Evolutionary conservation across 805 yeast species (phyloP).

Genomic region (Candida verbasci): DNA sequence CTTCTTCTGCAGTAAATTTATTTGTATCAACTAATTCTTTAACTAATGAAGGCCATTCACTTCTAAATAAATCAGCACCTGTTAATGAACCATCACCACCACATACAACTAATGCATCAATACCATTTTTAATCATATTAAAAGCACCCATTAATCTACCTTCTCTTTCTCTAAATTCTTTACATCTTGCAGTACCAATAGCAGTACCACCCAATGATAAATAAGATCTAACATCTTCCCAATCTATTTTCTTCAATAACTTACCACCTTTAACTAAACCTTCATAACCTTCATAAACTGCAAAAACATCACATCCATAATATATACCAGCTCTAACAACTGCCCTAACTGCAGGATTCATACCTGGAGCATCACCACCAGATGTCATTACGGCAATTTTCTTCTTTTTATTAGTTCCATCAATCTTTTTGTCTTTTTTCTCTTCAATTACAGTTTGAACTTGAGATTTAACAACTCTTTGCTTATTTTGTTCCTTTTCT

Average conservation of each 20-base stretch:
- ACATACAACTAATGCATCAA: slow-evolving; percentile 74
- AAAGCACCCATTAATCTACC: slow-evolving; percentile 64
- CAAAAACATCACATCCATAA: slow-evolving; percentile 62
- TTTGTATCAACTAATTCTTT: slow-evolving; percentile 48
- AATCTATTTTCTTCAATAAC: slow-evolving; percentile 55
- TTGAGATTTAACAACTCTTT: slow-evolving; percentile 2
- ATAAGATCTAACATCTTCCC: slow-evolving; percentile 75
- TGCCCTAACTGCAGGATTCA: slow-evolving; percentile 74
- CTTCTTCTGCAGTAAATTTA: slow-evolving; percentile 44
- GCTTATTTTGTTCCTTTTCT: slow-evolving; percentile 5
- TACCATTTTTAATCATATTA: slow-evolving; percentile 65
- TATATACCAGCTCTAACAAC: slow-evolving; percentile 65
- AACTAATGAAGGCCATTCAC: slow-evolving; percentile 73
- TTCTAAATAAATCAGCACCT: slow-evolving; percentile 73
- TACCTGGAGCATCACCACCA: slow-evolving; percentile 81
- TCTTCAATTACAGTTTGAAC: not conserved
- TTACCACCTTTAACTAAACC: slow-evolving; percentile 69
- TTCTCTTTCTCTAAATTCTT: slow-evolving; percentile 58
- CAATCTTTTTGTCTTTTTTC: slow-evolving; percentile 7
- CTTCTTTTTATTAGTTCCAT: slow-evolving; percentile 21
- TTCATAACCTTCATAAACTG: slow-evolving; percentile 69
- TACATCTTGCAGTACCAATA: slow-evolving; percentile 75
- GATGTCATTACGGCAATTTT: slow-evolving; percentile 75
- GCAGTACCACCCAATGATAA: slow-evolving; percentile 69
- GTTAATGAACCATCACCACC: slow-evolving; percentile 85